These are phyloP conservation scores for Fagopyrum homotropicum DNA, from an alignment of 148 eudicot species.

Conservation along the genomic window DNA sequence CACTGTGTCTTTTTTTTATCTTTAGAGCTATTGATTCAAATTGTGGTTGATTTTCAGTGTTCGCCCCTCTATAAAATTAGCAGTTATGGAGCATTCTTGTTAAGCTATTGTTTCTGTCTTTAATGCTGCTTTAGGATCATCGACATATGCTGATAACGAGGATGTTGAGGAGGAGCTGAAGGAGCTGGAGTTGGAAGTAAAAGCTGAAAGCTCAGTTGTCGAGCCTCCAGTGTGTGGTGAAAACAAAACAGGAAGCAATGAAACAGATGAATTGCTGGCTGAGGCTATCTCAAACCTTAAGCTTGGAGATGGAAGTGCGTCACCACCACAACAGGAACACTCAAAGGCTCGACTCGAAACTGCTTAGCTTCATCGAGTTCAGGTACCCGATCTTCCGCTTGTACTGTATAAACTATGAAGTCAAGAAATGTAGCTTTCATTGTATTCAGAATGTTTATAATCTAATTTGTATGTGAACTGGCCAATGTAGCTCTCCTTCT, in stretches of 20 bases:
- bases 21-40: neutral
- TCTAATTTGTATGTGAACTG: too few relatives aligned
- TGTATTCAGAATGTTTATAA: too few relatives aligned
- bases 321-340: neutral
- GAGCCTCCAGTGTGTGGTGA: slow-evolving; percentile 17
- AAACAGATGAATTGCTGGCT: slow-evolving; percentile 33
- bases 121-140: slow-evolving; percentile 30
- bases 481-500: too few relatives aligned
- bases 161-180: slow-evolving; percentile 65
- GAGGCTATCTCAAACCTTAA: slow-evolving; percentile 49
- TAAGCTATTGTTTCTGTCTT: neutral
- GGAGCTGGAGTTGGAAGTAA: slow-evolving; percentile 48
- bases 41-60: neutral
- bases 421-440: too few relatives aligned
- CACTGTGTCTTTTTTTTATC: neutral
- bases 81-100: neutral
- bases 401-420: neutral
- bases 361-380: slow-evolving; percentile 4
- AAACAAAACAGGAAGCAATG: slow-evolving; percentile 18
- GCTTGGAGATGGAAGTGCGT: slow-evolving; percentile 16
- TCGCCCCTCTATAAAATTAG: neutral
- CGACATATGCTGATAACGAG: slow-evolving; percentile 43
- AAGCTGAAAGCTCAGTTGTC: slow-evolving; percentile 19
- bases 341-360: slow-evolving; percentile 9
- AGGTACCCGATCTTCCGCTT: neutral